phyloP scores from a whole-genome alignment of 2,329 filamentous ascomycete species.

The Fusarium anguioides region DNA sequence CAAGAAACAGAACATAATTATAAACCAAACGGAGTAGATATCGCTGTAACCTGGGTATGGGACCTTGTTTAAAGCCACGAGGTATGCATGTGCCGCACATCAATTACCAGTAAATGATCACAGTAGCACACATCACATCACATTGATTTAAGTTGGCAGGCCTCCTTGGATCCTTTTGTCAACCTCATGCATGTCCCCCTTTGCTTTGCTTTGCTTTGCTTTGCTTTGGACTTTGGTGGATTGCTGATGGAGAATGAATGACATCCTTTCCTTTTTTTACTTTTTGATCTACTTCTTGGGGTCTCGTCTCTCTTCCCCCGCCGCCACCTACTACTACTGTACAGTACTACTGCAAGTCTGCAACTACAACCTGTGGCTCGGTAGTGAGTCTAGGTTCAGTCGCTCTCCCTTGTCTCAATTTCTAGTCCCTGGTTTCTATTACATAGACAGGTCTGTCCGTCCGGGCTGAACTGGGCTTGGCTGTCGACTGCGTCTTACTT shows the following conservation, averaged over 20 bases:
- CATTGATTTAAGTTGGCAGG: constrained; percentile 14
- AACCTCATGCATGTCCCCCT: constrained; percentile 1
- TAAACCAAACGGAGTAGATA: constrained; percentile 35
- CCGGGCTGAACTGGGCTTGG: background rate
- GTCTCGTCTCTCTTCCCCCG: constrained; percentile 27
- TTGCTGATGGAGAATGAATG: background rate
- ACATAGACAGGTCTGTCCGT: background rate
- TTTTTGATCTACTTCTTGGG: constrained; percentile 33
- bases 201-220: constrained; percentile 6
- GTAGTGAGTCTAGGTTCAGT: background rate
- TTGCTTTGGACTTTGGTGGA: background rate
- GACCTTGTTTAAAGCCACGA: constrained; percentile 19
- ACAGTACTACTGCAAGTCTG: too few species aligned
- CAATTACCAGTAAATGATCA: background rate
- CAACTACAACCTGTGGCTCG: constrained; percentile 24
- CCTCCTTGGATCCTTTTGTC: constrained; percentile 31
- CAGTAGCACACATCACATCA: constrained; percentile 3
- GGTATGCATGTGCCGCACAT: background rate
- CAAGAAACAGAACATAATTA: too few species aligned
- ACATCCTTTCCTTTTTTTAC: constrained; percentile 1
- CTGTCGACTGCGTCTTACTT: constrained; percentile 15
- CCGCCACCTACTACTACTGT: constrained; percentile 37
- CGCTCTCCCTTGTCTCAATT: constrained; percentile 35
- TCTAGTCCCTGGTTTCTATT: constrained; percentile 22
- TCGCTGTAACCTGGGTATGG: constrained; percentile 9